Percentiles rank a stretch among this genome's conserved stretches.
Conservation (phyloP, 2,329 filamentous ascomycete genomes). For the Clonostachys rosea region DNA sequence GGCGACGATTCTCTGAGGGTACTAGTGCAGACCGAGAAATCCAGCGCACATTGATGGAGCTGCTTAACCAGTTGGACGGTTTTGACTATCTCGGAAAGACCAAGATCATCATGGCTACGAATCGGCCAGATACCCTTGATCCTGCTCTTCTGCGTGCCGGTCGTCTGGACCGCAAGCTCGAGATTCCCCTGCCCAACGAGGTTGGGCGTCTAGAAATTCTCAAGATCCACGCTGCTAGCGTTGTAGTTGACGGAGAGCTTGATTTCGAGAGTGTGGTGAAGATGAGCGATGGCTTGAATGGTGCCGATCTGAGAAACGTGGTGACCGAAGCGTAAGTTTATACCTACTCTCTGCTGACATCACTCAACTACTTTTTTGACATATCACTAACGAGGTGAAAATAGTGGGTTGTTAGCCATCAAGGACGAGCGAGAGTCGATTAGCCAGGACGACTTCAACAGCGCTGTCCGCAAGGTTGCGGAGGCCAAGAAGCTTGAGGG, state of each 20-base stretch:
- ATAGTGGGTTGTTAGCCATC: constrained; percentile 90
- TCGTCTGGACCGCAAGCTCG: constrained; percentile 93
- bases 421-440: constrained; percentile 96
- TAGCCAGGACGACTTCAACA: constrained; percentile 99
- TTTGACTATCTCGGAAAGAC: constrained; percentile 99
- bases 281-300: constrained; percentile 98
- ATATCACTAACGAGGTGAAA: constrained; percentile 13
- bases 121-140: constrained; percentile 93
- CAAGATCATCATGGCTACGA: constrained; percentile 99
- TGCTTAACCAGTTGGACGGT: constrained; percentile 96
- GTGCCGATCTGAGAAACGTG: constrained; percentile 94
- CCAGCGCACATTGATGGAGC: constrained; percentile 96
- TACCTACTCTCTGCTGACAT: background rate
- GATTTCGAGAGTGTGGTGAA: constrained; percentile 99
- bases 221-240: constrained; percentile 90
- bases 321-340: constrained; percentile 93
- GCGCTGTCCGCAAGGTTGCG: constrained; percentile 94
- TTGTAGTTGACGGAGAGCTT: constrained; percentile 88
- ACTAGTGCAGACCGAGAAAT: constrained; percentile 98
- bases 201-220: constrained; percentile 93
- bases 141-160: constrained; percentile 89
- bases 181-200: constrained; percentile 95
- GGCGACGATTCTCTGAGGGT: constrained; percentile 92
- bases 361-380: background rate
- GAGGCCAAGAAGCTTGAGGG: constrained; percentile 98